Evolutionary conservation across 2,329 filamentous ascomycete species (phyloP).

Genomic region (Hymenotorrendiella dingleyae): DNA sequence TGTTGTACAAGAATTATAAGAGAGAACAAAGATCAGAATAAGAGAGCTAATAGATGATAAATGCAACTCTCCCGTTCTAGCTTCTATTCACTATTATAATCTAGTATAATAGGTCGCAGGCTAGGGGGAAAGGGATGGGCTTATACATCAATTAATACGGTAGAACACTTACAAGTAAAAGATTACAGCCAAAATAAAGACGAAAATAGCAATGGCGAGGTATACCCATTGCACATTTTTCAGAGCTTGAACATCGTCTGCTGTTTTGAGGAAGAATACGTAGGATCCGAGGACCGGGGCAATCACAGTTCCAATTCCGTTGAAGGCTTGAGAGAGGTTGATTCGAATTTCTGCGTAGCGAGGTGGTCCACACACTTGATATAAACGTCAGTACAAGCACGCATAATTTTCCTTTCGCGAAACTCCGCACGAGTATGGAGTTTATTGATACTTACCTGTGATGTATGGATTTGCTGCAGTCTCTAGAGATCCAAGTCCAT

Average conservation of each 20-base stretch:
- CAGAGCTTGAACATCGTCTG: conserved; percentile 42
- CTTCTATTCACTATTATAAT: too few species aligned
- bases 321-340: conserved; percentile 67
- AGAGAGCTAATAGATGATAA: too few species aligned
- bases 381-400: conserved; percentile 18
- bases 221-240: conserved; percentile 61
- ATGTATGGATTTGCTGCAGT: conserved; percentile 72
- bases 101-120: too few species aligned
- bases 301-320: conserved; percentile 62
- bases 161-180: conserved; percentile 51
- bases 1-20: too few species aligned
- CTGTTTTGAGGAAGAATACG: conserved; percentile 54
- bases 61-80: too few species aligned
- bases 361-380: conserved; percentile 64
- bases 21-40: too few species aligned
- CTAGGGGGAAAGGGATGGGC: too few species aligned
- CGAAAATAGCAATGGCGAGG: conserved; percentile 55
- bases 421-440: conserved; percentile 38
- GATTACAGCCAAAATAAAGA: conserved; percentile 48
- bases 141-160: too few species aligned
- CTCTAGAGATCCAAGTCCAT: conserved; percentile 69
- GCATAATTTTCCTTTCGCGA: neutral
- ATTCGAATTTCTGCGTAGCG: conserved; percentile 69
- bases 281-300: conserved; percentile 52
- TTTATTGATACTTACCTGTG: conserved; percentile 37